Percentiles rank a stretch among this genome's conserved stretches.
Evolutionary conservation across 768 basidiomycete genomes (phyloP).

Genomic region (Nidularia sp.): DNA sequence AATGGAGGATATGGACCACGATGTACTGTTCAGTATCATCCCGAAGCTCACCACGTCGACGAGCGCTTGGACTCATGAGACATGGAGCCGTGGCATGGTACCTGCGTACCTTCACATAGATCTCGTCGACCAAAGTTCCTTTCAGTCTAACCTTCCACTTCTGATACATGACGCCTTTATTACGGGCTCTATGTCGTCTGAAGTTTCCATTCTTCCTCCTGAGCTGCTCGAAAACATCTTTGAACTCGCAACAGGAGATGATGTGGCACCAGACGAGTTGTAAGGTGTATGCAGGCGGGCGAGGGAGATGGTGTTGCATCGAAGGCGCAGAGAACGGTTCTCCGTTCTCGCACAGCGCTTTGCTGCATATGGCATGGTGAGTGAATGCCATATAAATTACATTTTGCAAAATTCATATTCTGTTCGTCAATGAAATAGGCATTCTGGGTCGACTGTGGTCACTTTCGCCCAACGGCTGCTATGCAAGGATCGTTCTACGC

Average conservation of each 20-base stretch:
- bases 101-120: background rate
- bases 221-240: background rate
- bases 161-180: background rate
- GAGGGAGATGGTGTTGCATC: background rate
- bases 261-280: background rate
- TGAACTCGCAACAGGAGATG: background rate
- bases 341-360: background rate
- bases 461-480: background rate
- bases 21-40: background rate
- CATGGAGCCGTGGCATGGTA: background rate
- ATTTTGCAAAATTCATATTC: background rate
- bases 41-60: slow-evolving; percentile 2
- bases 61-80: background rate
- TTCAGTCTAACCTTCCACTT: background rate
- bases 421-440: background rate
- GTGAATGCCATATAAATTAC: background rate
- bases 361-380: background rate
- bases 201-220: background rate
- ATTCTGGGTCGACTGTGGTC: background rate
- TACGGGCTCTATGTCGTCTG: background rate
- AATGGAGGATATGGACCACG: slow-evolving; percentile 1
- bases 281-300: background rate
- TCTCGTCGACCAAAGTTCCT: background rate
- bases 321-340: background rate
- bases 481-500: background rate